Evolutionary conservation across 2,329 filamentous ascomycete species (phyloP).

Genomic region (Rosellinia necatrix): DNA sequence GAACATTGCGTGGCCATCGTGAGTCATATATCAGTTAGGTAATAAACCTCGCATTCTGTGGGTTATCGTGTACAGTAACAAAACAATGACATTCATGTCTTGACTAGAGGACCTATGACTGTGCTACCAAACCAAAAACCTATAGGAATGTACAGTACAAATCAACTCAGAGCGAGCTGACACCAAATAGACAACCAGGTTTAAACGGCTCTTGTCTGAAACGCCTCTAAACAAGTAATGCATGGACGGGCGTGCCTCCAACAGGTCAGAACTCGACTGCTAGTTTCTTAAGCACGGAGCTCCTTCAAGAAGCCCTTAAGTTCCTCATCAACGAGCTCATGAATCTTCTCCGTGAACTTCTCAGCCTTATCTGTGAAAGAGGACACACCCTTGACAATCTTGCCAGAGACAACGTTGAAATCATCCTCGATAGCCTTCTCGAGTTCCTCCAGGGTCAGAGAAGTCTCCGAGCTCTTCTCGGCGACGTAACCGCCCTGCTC

Average conservation of each 20-base stretch:
- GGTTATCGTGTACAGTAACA: constrained; percentile 6
- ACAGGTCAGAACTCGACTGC: constrained; percentile 3
- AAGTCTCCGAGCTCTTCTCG: constrained; percentile 46
- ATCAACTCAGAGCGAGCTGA: constrained; percentile 27
- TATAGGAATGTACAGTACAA: constrained; percentile 35
- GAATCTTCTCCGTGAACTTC: constrained; percentile 67
- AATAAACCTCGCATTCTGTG: not conserved
- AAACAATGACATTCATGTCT: constrained; percentile 27
- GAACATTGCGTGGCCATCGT: too few species aligned
- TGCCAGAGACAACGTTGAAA: constrained; percentile 63
- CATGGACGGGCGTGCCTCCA: constrained; percentile 2
- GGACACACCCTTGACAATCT: constrained; percentile 60
- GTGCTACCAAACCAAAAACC: constrained; percentile 31
- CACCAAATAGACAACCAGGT: constrained; percentile 19
- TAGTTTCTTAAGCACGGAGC: constrained; percentile 43
- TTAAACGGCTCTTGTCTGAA: constrained; percentile 17
- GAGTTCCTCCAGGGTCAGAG: constrained; percentile 59
- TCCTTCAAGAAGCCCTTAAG: constrained; percentile 64
- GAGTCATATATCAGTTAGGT: not conserved
- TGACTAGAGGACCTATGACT: constrained; percentile 30
- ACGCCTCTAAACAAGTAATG: constrained; percentile 24
- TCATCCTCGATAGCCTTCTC: constrained; percentile 65
- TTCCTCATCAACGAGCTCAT: constrained; percentile 65
- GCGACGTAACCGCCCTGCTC: constrained; percentile 72
- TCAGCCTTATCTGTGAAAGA: constrained; percentile 60